Percentiles rank a stretch among this genome's conserved stretches.
These are phyloP conservation scores for Lentinula edodes DNA, from an alignment of 768 basidiomycete genomes.

Conservation along the genomic window DNA sequence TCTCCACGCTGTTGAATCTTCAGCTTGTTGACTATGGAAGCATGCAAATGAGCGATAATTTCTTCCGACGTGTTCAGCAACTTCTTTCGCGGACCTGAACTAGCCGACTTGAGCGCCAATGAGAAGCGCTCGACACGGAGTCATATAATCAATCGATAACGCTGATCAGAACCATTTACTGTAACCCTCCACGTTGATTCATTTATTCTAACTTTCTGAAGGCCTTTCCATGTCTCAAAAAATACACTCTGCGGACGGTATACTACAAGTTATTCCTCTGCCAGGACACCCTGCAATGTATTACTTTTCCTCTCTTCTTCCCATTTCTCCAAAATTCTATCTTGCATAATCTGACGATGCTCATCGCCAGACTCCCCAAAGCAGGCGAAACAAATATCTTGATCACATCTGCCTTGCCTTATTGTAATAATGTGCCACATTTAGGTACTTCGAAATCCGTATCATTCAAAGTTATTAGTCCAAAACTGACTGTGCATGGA, in stretches of 20 bases:
- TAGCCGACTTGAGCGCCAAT: no score
- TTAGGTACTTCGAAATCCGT: slow-evolving; percentile 46
- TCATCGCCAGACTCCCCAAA: slow-evolving; percentile 51
- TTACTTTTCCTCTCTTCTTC: slow-evolving; percentile 8
- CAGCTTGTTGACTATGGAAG: no score
- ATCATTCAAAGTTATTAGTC: not conserved
- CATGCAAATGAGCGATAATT: no score
- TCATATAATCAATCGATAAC: not conserved
- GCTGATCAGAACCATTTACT: no score
- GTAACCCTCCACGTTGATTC: not conserved
- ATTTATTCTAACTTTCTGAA: not conserved
- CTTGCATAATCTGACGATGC: slow-evolving; percentile 4
- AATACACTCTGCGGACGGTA: slow-evolving; percentile 43
- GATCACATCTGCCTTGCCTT: slow-evolving; percentile 93
- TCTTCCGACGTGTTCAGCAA: no score
- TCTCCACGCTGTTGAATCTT: no score
- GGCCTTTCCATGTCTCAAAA: slow-evolving; percentile 42
- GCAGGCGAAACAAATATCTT: slow-evolving; percentile 84
- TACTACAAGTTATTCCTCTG: slow-evolving; percentile 44
- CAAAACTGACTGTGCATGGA: slow-evolving; percentile 8
- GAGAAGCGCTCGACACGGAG: not conserved
- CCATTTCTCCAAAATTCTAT: no score
- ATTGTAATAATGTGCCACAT: slow-evolving; percentile 97
- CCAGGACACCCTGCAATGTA: slow-evolving; percentile 50
- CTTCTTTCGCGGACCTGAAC: no score